A percentile compares a stretch with the other conserved stretches of the same genome.
Conservation (phyloP, 768 basidiomycete species). For the Lactarius sanguifluus region DNA sequence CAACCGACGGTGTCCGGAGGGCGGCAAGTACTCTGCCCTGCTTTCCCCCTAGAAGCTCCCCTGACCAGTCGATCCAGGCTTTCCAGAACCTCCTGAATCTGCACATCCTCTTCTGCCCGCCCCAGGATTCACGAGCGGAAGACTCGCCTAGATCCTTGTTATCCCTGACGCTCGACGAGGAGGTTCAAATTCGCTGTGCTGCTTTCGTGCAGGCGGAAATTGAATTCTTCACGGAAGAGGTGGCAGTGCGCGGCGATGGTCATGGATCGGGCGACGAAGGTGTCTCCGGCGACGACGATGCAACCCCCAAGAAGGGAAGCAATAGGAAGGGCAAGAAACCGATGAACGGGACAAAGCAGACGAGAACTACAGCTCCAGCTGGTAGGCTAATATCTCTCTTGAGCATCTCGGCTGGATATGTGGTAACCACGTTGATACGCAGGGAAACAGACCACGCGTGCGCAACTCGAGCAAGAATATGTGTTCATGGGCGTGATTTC, state of each 20-base stretch:
- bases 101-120: slow-evolving; percentile 71
- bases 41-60: slow-evolving; percentile 10
- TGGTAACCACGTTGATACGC: background rate
- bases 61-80: slow-evolving; percentile 49
- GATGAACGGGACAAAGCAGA: slow-evolving; percentile 39
- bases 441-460: slow-evolving; percentile 37
- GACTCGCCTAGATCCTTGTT: slow-evolving; percentile 48
- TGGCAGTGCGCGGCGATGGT: slow-evolving; percentile 38
- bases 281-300: slow-evolving; percentile 34
- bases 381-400: slow-evolving; percentile 18
- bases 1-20: slow-evolving; percentile 77
- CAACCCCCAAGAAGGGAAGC: slow-evolving; percentile 36
- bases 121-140: slow-evolving; percentile 37
- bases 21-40: slow-evolving; percentile 54
- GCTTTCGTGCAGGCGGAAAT: slow-evolving; percentile 89
- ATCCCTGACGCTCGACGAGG: slow-evolving; percentile 70
- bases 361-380: slow-evolving; percentile 32
- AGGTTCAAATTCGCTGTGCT: slow-evolving; percentile 85
- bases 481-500: slow-evolving; percentile 77
- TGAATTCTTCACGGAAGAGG: slow-evolving; percentile 74
- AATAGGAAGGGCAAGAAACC: slow-evolving; percentile 43
- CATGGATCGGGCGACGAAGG: slow-evolving; percentile 34
- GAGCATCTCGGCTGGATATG: background rate
- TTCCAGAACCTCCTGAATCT: slow-evolving; percentile 81
- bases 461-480: slow-evolving; percentile 70